Conservation (phyloP, 805 yeast species). For the Nakazawaea holstii region DNA sequence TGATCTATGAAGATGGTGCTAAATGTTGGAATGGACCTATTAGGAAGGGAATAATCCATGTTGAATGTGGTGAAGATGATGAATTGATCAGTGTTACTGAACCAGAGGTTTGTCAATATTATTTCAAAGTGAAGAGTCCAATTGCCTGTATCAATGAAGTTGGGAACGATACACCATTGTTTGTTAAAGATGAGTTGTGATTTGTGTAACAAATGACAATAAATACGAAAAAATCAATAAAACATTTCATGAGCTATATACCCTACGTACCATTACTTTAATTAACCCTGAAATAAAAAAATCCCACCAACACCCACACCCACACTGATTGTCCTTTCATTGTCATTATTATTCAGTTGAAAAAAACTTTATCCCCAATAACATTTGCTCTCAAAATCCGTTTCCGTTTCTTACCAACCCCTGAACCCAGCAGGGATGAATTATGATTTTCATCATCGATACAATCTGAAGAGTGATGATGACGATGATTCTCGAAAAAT, state of each 20-base stretch:
- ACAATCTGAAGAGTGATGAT: neutral
- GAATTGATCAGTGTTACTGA: slow-evolving; percentile 68
- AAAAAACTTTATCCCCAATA: slow-evolving; percentile 8
- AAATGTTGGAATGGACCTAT: slow-evolving; percentile 94
- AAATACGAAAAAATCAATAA: neutral
- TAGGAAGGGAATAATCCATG: slow-evolving; percentile 59
- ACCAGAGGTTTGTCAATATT: slow-evolving; percentile 84
- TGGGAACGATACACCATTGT: neutral
- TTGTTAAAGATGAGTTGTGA: slow-evolving; percentile 2
- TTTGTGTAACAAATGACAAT: neutral
- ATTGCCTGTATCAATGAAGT: slow-evolving; percentile 31
- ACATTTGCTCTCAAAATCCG: slow-evolving; percentile 2
- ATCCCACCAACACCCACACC: neutral
- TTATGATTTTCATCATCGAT: neutral
- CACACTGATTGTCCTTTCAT: neutral
- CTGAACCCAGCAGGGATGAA: neutral
- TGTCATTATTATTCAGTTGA: neutral
- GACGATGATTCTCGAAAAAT: slow-evolving; percentile 7
- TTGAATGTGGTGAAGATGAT: slow-evolving; percentile 61
- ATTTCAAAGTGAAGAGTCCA: slow-evolving; percentile 43
- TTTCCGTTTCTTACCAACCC: neutral
- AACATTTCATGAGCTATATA: no score
- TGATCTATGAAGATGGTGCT: slow-evolving; percentile 54
- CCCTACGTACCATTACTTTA: no score
- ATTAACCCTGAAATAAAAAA: neutral